Base-by-base conservation (phyloP, 805 yeast genomes). In the Yarrowia divulgata region DNA sequence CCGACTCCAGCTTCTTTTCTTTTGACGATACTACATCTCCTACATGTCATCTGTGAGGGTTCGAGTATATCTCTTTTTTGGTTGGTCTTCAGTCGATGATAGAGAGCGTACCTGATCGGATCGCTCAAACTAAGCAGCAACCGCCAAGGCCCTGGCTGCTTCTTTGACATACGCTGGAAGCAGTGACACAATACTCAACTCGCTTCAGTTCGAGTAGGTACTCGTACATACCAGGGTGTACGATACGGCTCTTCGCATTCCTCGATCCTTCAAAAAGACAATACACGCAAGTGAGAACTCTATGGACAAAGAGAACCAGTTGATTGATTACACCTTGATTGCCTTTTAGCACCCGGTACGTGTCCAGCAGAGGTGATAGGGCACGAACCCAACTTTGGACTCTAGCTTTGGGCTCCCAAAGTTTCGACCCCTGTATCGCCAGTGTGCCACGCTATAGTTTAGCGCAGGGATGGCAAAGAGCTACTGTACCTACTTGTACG, bases 341-440 rank as follows among this genome's bases (percentile, higher is more conserved):
- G 50, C 50, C n/a, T 46, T 46, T 46, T 23, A 46, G 19, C 29
- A 23, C 29, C 29, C 29, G 29, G 29, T 48, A 49, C 54, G 39
- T 32, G 54, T 13, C 35, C 52, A 29, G 35, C 6, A 6, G 35
- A 14, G 52, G 52, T 29, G 35, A 48, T 14, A 48, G 5, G 32
- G 23, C 7, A n/a, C n/a, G 8, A 43, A 43, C 46, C 46, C 46
- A n/a, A n/a, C 46, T n/a, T 43, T 43, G 19, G 46, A n/a, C n/a
- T n/a, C n/a, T 16, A 42, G 45, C 45, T 42, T 42, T 6, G 18
- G 13, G 1, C 49, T 14, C n/a, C 10, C 52, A 48, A 9, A 48
- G 52, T 48, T 29, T 48, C 39, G 54, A 49, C 54, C 54, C 39
- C 54, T 49, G 54, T 49, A 49, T 49, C 52, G 52, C 52, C 50